A percentile compares a stretch with the other conserved stretches of the same genome.
Conservation (phyloP, 495 filamentous ascomycete species). For the Polyplosphaeria fusca region DNA sequence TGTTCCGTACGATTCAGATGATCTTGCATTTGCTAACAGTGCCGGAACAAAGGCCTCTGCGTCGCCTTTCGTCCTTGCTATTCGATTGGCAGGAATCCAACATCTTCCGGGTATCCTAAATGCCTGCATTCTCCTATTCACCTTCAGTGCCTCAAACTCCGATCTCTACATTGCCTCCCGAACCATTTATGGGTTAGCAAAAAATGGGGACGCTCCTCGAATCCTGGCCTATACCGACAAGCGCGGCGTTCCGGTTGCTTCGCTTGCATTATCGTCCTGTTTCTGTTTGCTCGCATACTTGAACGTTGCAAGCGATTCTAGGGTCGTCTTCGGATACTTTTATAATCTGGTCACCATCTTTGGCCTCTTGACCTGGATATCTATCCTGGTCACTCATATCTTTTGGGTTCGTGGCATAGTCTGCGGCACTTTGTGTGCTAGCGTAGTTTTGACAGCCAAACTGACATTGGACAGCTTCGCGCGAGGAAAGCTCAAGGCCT, state of each 20-base stretch:
- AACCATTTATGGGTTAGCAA: conserved; percentile 74
- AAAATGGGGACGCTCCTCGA: conserved; percentile 69
- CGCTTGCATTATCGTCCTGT: conserved; percentile 58
- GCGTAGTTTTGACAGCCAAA: no score
- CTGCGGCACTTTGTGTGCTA: no score
- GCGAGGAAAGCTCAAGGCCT: conserved; percentile 72
- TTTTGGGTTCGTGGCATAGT: no score
- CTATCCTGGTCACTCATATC: conserved; percentile 78
- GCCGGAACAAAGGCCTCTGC: conserved; percentile 46
- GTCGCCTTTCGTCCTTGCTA: conserved; percentile 63
- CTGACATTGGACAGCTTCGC: no score
- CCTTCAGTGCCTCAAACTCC: conserved; percentile 75
- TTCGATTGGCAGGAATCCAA: conserved; percentile 53
- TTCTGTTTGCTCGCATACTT: conserved; percentile 74
- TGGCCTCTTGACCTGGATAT: conserved; percentile 71
- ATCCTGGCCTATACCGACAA: conserved; percentile 68
- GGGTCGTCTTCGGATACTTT: conserved; percentile 76
- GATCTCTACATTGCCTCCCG: conserved; percentile 81
- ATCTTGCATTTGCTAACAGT: conserved; percentile 54
- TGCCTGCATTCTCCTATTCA: conserved; percentile 71
- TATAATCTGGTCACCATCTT: conserved; percentile 60
- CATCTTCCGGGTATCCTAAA: conserved; percentile 57
- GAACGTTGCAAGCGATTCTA: conserved; percentile 67
- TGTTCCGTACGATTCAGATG: conserved; percentile 53
- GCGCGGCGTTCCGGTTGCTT: conserved; percentile 71